Percentiles rank a stretch among this genome's conserved stretches.
These are phyloP conservation scores for Linnemannia schmuckeri DNA, from an alignment of 192 early-diverging fungal species.

Conservation along the genomic window DNA sequence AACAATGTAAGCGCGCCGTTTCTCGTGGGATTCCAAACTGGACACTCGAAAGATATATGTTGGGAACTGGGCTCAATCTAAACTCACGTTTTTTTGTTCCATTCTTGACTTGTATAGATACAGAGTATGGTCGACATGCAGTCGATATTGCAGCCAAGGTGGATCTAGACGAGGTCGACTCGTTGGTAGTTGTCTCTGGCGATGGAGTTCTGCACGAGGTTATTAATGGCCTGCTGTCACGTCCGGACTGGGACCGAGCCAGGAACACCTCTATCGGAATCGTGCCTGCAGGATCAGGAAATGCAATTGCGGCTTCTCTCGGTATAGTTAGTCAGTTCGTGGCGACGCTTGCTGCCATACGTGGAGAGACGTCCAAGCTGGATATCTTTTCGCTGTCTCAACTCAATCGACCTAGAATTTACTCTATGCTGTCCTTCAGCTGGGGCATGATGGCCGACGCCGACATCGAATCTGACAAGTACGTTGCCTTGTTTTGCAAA, in stretches of 20 bases:
- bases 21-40: neutral
- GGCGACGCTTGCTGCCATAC: constrained; percentile 66
- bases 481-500: neutral
- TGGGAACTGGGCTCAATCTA: neutral
- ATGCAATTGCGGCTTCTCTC: constrained; percentile 60
- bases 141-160: constrained; percentile 49
- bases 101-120: constrained; percentile 28
- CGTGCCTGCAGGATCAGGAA: constrained; percentile 62
- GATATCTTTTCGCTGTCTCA: constrained; percentile 69
- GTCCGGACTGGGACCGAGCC: constrained; percentile 29
- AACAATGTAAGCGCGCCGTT: constrained; percentile 24
- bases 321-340: constrained; percentile 29
- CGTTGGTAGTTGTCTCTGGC: constrained; percentile 46
- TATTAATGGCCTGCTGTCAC: constrained; percentile 61
- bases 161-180: constrained; percentile 25
- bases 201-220: constrained; percentile 67
- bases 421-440: constrained; percentile 66
- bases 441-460: constrained; percentile 73
- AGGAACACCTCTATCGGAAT: constrained; percentile 45
- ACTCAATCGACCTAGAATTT: constrained; percentile 55
- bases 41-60: neutral
- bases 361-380: constrained; percentile 60
- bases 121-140: constrained; percentile 39
- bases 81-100: constrained; percentile 9
- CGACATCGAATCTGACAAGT: constrained; percentile 72